These are phyloP conservation scores for Fusarium scirpi DNA, from an alignment of 2,329 filamentous ascomycete species.

Conservation along the genomic window DNA sequence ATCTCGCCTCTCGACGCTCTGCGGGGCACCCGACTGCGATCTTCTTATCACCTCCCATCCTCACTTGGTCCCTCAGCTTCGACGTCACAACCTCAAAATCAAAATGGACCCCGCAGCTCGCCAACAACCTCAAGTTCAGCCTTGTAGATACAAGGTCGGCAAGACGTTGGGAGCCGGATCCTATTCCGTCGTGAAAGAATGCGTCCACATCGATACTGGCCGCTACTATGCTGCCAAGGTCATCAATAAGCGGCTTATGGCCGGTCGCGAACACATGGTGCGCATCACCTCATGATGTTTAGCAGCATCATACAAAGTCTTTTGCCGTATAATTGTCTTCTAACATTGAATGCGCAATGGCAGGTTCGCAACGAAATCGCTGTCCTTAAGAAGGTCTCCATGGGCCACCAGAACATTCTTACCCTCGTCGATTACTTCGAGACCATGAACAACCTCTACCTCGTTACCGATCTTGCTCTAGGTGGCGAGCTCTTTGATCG, in stretches of 20 bases:
- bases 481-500: conserved; percentile 98
- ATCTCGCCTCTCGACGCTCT: conserved; percentile 15
- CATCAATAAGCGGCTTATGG: conserved; percentile 99
- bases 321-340: background rate
- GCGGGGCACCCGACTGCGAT: conserved; percentile 33
- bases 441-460: conserved; percentile 99
- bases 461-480: conserved; percentile 95
- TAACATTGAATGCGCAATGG: conserved; percentile 31
- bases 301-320: background rate
- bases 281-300: conserved; percentile 34
- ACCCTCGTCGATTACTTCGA: conserved; percentile 99
- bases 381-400: conserved; percentile 96
- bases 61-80: conserved; percentile 11
- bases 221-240: conserved; percentile 99
- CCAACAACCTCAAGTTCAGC: conserved; percentile 77
- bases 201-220: conserved; percentile 97
- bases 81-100: conserved; percentile 26
- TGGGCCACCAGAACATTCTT: conserved; percentile 98
- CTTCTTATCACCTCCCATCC: conserved; percentile 15
- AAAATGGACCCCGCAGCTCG: conserved; percentile 43
- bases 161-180: conserved; percentile 97
- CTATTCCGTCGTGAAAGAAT: conserved; percentile 99
- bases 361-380: conserved; percentile 98
- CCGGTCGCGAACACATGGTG: conserved; percentile 98
- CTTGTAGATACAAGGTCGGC: conserved; percentile 97